Percentiles rank a stretch among this genome's conserved stretches.
Evolutionary conservation across 345 rosid genomes (phyloP).

Genomic region (Acer yangbiense): DNA sequence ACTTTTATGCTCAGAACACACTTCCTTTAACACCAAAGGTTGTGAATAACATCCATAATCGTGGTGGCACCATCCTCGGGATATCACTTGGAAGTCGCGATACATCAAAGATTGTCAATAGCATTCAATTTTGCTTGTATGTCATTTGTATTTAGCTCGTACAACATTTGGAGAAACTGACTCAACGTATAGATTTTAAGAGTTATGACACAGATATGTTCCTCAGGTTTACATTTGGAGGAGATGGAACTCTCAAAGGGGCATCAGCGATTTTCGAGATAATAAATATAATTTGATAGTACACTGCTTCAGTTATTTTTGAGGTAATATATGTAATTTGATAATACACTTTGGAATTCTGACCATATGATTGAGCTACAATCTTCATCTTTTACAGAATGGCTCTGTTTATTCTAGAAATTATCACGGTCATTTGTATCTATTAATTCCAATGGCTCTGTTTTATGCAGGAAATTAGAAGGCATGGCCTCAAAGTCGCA

Average conservation of each 20-base stretch:
- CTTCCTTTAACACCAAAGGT: constrained; percentile 67
- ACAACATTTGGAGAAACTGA: background rate
- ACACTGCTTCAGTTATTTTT: constrained; percentile 51
- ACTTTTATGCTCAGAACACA: constrained; percentile 81
- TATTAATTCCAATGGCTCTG: background rate
- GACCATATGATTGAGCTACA: background rate
- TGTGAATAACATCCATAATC: constrained; percentile 86
- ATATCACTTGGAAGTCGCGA: too few relatives aligned
- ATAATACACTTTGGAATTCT: background rate
- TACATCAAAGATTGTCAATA: too few relatives aligned
- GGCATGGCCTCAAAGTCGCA: constrained; percentile 82
- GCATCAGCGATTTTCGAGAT: constrained; percentile 82
- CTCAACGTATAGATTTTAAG: too few relatives aligned
- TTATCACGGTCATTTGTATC: background rate
- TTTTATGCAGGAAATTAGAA: constrained; percentile 60
- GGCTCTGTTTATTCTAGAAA: background rate
- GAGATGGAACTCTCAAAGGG: constrained; percentile 92
- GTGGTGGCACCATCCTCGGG: constrained; percentile 25
- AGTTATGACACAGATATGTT: too few relatives aligned
- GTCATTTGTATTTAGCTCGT: background rate
- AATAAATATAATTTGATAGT: background rate
- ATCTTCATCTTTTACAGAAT: background rate
- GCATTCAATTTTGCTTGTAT: too few relatives aligned
- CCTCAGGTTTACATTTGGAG: constrained; percentile 79
- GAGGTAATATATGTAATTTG: constrained; percentile 47